These are phyloP conservation scores for Bjerkandera adusta DNA, from an alignment of 1,284 basidiomycete species.

Conservation along the genomic window DNA sequence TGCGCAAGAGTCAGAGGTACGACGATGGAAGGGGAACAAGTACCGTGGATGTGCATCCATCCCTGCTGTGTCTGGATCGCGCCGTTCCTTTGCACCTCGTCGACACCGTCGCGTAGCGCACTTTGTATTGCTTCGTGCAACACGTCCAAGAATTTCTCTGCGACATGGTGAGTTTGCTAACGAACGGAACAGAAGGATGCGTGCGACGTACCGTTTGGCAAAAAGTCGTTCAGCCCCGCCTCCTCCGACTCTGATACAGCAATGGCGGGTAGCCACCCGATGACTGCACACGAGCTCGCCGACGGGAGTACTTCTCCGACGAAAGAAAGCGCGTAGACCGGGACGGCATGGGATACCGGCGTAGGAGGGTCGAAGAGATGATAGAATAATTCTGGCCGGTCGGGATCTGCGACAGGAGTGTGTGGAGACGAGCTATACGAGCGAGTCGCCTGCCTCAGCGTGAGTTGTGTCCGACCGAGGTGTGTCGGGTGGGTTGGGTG, in stretches of 20 bases:
- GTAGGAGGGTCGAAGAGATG: constrained; percentile 56
- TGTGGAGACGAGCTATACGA: too few species aligned
- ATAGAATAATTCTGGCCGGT: constrained; percentile 65
- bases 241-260: constrained; percentile 29
- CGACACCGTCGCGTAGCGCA: constrained; percentile 52
- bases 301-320: constrained; percentile 41
- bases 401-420: constrained; percentile 54
- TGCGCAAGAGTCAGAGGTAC: background rate
- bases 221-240: constrained; percentile 65
- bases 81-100: constrained; percentile 63
- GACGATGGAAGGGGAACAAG: constrained; percentile 16
- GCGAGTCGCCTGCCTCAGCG: too few species aligned
- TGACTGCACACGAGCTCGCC: constrained; percentile 47
- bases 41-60: constrained; percentile 85
- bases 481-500: too few species aligned
- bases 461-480: too few species aligned
- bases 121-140: constrained; percentile 58
- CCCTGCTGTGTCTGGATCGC: constrained; percentile 66
- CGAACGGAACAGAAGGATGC: background rate
- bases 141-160: constrained; percentile 57
- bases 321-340: constrained; percentile 66
- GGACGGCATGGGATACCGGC: constrained; percentile 39
- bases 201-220: constrained; percentile 56
- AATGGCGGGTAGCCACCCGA: constrained; percentile 70
- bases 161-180: background rate